phyloP scores from a whole-genome alignment of 1,284 basidiomycete species.

The Puccinia coronata region DNA sequence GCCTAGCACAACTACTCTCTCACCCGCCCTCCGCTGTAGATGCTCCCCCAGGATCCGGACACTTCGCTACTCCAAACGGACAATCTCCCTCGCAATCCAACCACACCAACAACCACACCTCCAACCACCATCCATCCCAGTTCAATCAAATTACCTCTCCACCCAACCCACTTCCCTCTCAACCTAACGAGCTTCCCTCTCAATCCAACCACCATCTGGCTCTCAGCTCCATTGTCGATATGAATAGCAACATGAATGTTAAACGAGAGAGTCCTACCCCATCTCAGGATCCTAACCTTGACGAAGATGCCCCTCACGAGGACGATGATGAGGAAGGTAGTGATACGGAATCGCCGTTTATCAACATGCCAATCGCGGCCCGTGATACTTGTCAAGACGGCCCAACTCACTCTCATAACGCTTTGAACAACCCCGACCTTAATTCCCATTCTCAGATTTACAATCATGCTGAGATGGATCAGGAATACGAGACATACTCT shows the following conservation, averaged over 20 bases:
- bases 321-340: constrained; percentile 7
- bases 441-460: background rate
- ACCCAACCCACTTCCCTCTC: too few species aligned
- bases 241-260: background rate
- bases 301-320: constrained; percentile 39
- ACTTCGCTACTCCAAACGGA: background rate
- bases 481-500: background rate
- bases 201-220: background rate
- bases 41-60: background rate
- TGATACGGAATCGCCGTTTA: constrained; percentile 24
- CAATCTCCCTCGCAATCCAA: background rate
- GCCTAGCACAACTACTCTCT: too few species aligned
- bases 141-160: too few species aligned
- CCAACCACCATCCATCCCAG: too few species aligned
- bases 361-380: background rate
- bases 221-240: background rate
- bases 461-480: background rate
- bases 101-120: too few species aligned
- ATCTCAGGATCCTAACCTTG: constrained; percentile 14
- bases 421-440: background rate
- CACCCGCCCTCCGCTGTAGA: background rate
- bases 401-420: background rate
- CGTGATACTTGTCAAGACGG: background rate
- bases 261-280: background rate
- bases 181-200: too few species aligned